These are phyloP conservation scores for Camellia oleifera DNA, from an alignment of 179 eudicot species.

Conservation along the genomic window DNA sequence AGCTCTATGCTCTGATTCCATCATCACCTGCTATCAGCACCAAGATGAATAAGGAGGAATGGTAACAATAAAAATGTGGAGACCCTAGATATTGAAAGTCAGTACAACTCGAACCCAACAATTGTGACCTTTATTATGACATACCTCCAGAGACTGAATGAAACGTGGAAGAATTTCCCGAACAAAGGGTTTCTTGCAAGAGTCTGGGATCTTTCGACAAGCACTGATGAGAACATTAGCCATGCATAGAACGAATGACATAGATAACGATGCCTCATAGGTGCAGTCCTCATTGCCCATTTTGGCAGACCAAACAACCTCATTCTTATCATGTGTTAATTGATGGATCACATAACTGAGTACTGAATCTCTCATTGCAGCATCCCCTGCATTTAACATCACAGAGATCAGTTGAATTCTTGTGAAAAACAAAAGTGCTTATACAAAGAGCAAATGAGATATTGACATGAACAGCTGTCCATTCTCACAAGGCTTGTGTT, in stretches of 20 bases:
- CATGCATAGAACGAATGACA: conserved; percentile 74
- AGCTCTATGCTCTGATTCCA: conserved; percentile 24
- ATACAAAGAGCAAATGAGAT: conserved; percentile 3
- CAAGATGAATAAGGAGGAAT: conserved; percentile 2
- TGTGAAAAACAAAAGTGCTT: not conserved
- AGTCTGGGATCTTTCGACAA: conserved; percentile 63
- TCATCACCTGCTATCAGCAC: conserved; percentile 29
- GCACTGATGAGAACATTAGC: conserved; percentile 85
- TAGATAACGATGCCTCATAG: conserved; percentile 20
- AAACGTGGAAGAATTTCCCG: conserved; percentile 46
- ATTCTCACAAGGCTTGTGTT: conserved; percentile 16
- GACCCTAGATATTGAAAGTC: not conserved
- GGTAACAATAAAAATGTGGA: not conserved
- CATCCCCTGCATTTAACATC: conserved; percentile 29
- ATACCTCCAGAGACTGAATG: conserved; percentile 47
- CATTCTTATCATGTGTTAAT: conserved; percentile 26
- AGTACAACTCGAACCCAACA: not conserved
- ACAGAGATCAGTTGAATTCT: not conserved
- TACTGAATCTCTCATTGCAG: conserved; percentile 29
- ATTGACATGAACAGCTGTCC: conserved; percentile 9
- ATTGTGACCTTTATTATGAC: conserved; percentile 9
- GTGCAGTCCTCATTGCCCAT: not conserved
- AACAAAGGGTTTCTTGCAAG: conserved; percentile 54
- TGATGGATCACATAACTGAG: conserved; percentile 50
- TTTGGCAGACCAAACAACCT: too few species aligned